Evolutionary conservation across 192 early-diverging fungal genomes (phyloP), one percentile per base, ranked within the genome.

Genomic region (Kickxella alabastrina): DNA sequence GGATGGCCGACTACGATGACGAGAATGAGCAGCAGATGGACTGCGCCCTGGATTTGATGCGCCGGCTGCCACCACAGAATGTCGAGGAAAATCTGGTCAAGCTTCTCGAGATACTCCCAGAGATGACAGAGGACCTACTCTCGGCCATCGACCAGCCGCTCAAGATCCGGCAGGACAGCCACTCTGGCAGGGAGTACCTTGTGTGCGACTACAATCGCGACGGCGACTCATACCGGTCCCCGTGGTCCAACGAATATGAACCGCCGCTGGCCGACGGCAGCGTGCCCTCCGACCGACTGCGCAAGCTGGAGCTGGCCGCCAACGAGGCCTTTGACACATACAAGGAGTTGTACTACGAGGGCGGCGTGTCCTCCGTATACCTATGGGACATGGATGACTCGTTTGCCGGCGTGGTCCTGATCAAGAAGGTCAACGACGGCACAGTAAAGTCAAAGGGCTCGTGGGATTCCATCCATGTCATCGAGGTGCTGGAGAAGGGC

Each of bases 381-480:
- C 81, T 96, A 69, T 96, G 93, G 93, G 90, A 95, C 54, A 73
- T 80, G 64, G 82, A 78, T 35, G 88, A 87, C 43, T 86, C 83
- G 32, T 99, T 99, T 82, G 95, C 95, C 8, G 85, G 91, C 6
- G 94, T 90, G 28, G 80, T 99, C 17, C 68, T 99, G 65, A 94
- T 99, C 44, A 97, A 97, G 66, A 99, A 99, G 69, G 87, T 92
- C 85, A 83, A 53, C 24, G 85, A 87, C 49, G 84, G 82, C 17
- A 78, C 62, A 3, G 81, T 79, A 44, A 79, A 83, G 25, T 82
- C 85, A 57, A 91, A 91, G 57, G 95, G 94, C 17, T 84, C 92
- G 15, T 99, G 96, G 96, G 96, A 99, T 60, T 97, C 94, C 10
- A 95, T 97, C 62, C 96, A 99, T 53, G 92, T 99, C 5, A 81